Percentiles rank a stretch among this genome's conserved stretches.
phyloP scores from a whole-genome alignment of 345 rosid species.

The Eutrema japonicum region DNA sequence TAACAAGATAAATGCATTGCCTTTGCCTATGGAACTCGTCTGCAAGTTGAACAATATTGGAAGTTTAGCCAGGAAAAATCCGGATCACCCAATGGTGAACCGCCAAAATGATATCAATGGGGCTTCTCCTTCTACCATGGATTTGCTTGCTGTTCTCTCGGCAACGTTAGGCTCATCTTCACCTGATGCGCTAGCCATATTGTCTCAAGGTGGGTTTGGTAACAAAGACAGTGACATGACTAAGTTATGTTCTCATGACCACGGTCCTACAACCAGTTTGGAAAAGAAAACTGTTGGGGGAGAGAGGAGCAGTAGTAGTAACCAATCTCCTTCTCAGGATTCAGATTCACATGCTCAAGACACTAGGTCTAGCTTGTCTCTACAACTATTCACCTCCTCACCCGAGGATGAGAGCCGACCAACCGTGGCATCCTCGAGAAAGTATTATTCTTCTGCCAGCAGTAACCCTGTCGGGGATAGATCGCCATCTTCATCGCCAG shows the following conservation, averaged over 20 bases:
- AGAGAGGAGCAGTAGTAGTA: conserved; percentile 74
- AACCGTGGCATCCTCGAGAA: conserved; percentile 65
- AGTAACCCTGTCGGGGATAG: conserved; percentile 77
- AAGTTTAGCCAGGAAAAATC: conserved; percentile 52
- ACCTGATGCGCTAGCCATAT: conserved; percentile 59
- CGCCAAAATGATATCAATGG: conserved; percentile 53
- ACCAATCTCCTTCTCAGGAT: conserved; percentile 74
- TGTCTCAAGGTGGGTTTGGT: conserved; percentile 67
- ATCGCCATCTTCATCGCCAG: conserved; percentile 83
- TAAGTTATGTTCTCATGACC: conserved; percentile 54
- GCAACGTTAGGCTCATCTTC: conserved; percentile 64
- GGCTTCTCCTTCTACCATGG: conserved; percentile 70
- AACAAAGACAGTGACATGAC: conserved; percentile 66
- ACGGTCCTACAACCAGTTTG: conserved; percentile 42
- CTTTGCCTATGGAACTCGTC: conserved; percentile 72
- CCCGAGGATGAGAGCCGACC: conserved; percentile 75
- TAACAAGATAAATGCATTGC: conserved; percentile 78
- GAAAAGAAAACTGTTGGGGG: conserved; percentile 56
- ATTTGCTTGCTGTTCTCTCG: conserved; percentile 77
- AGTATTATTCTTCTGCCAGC: conserved; percentile 90
- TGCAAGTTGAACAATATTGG: conserved; percentile 61
- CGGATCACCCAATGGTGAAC: conserved; percentile 49
- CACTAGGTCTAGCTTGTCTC: conserved; percentile 60
- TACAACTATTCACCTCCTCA: conserved; percentile 80
- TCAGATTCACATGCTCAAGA: conserved; percentile 70